These are phyloP conservation scores for Dictyostelium gargantuum DNA, from an alignment of 208 protist genomes.

Conservation along the genomic window DNA sequence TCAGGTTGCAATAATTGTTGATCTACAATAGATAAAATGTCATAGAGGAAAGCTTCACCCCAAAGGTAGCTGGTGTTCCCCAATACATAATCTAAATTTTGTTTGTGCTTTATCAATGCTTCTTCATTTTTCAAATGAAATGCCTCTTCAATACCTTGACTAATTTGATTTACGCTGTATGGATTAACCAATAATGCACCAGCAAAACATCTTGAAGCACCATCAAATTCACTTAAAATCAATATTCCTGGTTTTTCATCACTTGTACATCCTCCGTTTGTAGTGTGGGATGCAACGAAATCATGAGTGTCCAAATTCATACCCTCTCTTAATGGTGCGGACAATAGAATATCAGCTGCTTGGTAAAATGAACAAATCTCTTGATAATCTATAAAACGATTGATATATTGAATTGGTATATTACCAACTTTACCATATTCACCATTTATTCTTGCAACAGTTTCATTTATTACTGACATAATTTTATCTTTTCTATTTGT, in stretches of 20 bases:
- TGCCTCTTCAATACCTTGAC: not conserved
- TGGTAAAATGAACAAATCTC: slow-evolving; percentile 48
- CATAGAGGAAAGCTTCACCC: slow-evolving; percentile 25
- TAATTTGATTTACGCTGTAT: slow-evolving; percentile 17
- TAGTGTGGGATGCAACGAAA: slow-evolving; percentile 68
- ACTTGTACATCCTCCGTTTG: not conserved
- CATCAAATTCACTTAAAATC: slow-evolving; percentile 84
- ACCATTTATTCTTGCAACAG: slow-evolving; percentile 61
- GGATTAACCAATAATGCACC: slow-evolving; percentile 79
- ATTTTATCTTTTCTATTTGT: not conserved
- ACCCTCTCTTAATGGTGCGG: slow-evolving; percentile 60
- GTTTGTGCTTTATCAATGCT: not conserved
- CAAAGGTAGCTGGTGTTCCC: slow-evolving; percentile 21
- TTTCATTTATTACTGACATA: slow-evolving; percentile 26
- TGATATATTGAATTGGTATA: slow-evolving; percentile 36
- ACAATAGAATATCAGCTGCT: slow-evolving; percentile 45
- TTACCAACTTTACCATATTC: slow-evolving; percentile 5
- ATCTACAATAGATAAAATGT: not conserved
- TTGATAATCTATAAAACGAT: slow-evolving; percentile 7
- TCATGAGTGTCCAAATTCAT: slow-evolving; percentile 74
- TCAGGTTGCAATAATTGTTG: not conserved
- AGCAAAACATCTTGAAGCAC: slow-evolving; percentile 70
- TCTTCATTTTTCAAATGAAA: not conserved
- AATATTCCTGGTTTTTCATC: slow-evolving; percentile 70
- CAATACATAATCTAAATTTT: slow-evolving; percentile 35